phyloP scores from a whole-genome alignment of 2,329 filamentous ascomycete genomes.

The Pseudogymnoascus sp. region DNA sequence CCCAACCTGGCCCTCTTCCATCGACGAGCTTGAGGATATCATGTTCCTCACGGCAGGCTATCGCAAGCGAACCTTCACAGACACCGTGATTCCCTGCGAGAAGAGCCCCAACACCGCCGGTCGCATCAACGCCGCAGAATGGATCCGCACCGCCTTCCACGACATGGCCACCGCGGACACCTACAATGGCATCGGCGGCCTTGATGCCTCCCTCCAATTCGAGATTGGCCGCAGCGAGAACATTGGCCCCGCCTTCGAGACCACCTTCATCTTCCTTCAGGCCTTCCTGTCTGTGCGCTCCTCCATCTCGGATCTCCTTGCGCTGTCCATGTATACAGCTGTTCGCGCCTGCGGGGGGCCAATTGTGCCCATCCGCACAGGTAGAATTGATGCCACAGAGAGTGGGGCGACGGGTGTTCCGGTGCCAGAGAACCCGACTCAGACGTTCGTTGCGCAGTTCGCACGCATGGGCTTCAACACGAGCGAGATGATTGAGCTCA shows the following conservation, averaged over 20 bases:
- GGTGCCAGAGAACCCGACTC: constrained; percentile 46
- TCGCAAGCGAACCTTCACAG: constrained; percentile 46
- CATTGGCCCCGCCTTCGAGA: constrained; percentile 45
- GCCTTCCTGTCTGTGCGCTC: constrained; percentile 44
- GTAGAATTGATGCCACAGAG: constrained; percentile 45
- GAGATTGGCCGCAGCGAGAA: constrained; percentile 50
- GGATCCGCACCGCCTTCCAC: constrained; percentile 54
- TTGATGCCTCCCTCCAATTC: constrained; percentile 54
- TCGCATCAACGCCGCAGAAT: constrained; percentile 52
- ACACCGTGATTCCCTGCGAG: constrained; percentile 48
- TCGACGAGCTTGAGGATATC: constrained; percentile 56
- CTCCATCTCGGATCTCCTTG: constrained; percentile 50
- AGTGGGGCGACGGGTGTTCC: constrained; percentile 45
- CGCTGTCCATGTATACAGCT: constrained; percentile 49
- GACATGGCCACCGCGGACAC: constrained; percentile 51
- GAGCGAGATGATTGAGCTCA: constrained; percentile 51
- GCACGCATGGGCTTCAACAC: constrained; percentile 47
- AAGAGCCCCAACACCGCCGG: constrained; percentile 45
- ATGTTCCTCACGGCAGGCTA: constrained; percentile 52
- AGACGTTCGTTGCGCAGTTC: constrained; percentile 48
- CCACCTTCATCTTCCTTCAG: constrained; percentile 46
- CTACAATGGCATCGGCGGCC: constrained; percentile 41
- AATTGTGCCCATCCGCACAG: constrained; percentile 43
- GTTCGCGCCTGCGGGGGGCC: constrained; percentile 53
- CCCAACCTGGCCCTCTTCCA: constrained; percentile 52